Base-by-base conservation (phyloP, 768 basidiomycete genomes). In the Podaxis rugospora region DNA sequence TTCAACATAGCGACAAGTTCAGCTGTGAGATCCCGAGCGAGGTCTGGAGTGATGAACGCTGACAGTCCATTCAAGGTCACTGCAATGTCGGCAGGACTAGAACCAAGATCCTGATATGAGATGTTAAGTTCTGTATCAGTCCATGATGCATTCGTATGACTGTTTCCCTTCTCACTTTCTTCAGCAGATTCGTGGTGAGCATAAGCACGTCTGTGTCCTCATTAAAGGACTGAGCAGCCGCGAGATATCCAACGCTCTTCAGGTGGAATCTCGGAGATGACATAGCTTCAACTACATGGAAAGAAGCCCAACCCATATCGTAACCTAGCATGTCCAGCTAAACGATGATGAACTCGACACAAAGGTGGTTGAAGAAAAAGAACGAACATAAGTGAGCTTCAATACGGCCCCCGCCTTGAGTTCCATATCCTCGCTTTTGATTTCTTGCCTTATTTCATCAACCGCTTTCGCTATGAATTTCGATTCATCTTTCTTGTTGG, bases 221-320 rank as follows among this genome's bases (percentile, higher is more conserved):
- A 47, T 88, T 82, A 72, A 98, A 99, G 0, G 95, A 95, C 75
- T 95, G 87, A 44, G 85, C 74, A 3, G 97, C 95, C 1, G 92
- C 97, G 23, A 99, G 88, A 74, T 99, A 98, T 11, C 97, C 97
- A 52, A 98, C 89, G 27, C 85, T 87, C 80, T 99, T 99, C 65
- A 98, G 81, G 74, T 98, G 95, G 65, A 89, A 84, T 70, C 88
- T 88, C 3, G 90, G 78, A 3, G 94, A 95, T 39, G 94, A 94
- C 97, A 99, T 99, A 72, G 96, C 94, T 70, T 99, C 97, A 5
- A 98, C 89, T 56, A 99, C 90, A 72, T 96, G 88, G 68, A 99
- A 99, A 6, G 97, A 92, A 49, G 95, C 95, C 87, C 94, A 97
- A 61, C 85, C 85, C 87, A 91, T 97, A 76, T 90, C 94, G 70